Conservation (phyloP, 495 filamentous ascomycete species). For the Trichoderma erinaceum region DNA sequence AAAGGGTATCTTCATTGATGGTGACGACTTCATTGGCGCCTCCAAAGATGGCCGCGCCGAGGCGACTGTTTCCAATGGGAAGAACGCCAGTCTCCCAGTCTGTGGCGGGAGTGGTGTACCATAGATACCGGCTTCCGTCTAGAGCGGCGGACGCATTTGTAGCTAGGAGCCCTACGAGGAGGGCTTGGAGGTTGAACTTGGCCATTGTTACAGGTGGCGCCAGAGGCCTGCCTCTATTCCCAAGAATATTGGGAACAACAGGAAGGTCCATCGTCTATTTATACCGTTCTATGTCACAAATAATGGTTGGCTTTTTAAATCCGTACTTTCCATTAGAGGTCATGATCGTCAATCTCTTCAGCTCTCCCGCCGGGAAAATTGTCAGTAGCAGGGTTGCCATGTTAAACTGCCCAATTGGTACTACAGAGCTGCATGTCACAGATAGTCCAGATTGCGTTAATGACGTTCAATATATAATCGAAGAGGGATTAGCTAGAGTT, state of each 20-base stretch:
- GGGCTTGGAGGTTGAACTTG: slow-evolving; percentile 2
- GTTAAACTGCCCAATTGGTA: not conserved
- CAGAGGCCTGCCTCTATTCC: not conserved
- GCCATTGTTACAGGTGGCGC: not conserved
- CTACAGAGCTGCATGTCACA: not conserved
- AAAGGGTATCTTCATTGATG: slow-evolving; percentile 50
- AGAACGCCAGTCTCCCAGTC: slow-evolving; percentile 16
- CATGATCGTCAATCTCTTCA: slow-evolving; percentile 1
- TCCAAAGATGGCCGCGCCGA: slow-evolving; percentile 48
- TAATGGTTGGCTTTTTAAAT: not conserved
- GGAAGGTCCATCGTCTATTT: not conserved
- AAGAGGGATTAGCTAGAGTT: not conserved
- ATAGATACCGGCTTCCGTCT: slow-evolving; percentile 8
- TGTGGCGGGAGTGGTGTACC: not conserved
- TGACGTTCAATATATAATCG: not conserved
- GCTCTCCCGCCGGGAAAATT: not conserved
- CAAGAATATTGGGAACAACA: not conserved
- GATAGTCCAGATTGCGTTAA: not conserved
- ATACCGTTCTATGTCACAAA: not conserved
- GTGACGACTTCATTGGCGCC: slow-evolving; percentile 40
- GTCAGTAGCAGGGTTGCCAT: not conserved
- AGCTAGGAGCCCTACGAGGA: not conserved
- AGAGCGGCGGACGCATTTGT: not conserved
- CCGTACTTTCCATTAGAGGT: not conserved
- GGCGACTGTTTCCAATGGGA: slow-evolving; percentile 46